Base-by-base conservation (phyloP, 768 basidiomycete species). In the Hortiboletus campestris region DNA sequence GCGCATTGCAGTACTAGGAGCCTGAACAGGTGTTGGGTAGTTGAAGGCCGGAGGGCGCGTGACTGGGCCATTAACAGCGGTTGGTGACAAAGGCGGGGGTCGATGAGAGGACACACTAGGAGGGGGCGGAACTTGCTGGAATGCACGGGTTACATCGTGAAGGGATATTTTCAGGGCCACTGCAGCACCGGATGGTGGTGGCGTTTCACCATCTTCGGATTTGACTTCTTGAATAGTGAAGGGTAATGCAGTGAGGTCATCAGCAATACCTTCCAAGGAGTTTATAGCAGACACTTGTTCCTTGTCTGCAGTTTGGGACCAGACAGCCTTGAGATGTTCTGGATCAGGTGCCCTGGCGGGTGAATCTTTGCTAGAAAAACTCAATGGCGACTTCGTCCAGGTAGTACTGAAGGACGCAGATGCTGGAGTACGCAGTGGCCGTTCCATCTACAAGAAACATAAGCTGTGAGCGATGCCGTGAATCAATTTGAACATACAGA, bases 221-320 rank as follows among this genome's bases (percentile, higher is more conserved):
- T 92, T 93, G 49, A 91, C 86, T 53, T 94, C 91, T 65, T 89
- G 90, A 34, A 93, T 68, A 6, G 87, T 86, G 70, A 89, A 89
- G 12, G 91, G 90, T 31, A 94, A 75, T 22, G 85, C 78, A 31
- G 87, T 86, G 52, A 91, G 75, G 64, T 94, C 93, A 65, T 93
- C 91, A 28, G 84, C 84, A 53, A 95, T 91, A 17, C 85, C 87
- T 66, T 91, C 86, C 55, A 95, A 73, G 2, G 91, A 94, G 69
- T 94, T 95, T 22, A 88, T 79, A 10, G 82, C 76, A 55, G 85
- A 82, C 34, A 80, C 69, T 49, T 79, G 82, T n/a, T 84, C 77
- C 68, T 88, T 86, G 67, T 84, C 84, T 5, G 90, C 80, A 6
- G 86, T 80, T 63, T 90, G 86, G 19, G 88, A 89, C 89, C 91